Evolutionary conservation across 2,329 filamentous ascomycete species (phyloP).

Genomic region (Xylariaceae sp.): DNA sequence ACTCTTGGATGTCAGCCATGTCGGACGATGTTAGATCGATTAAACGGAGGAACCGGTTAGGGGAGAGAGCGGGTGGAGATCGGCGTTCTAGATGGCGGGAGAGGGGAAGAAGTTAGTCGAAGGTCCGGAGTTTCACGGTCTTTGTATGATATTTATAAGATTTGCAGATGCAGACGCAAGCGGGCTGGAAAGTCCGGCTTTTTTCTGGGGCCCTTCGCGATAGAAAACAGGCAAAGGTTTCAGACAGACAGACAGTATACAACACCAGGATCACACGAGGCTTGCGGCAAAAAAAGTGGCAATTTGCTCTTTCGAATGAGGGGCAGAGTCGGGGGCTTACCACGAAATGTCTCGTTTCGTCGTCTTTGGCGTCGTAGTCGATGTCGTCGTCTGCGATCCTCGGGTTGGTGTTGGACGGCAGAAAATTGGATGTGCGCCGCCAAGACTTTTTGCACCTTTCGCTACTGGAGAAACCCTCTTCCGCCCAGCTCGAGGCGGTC

Average conservation of each 20-base stretch:
- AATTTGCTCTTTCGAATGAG: too few species aligned
- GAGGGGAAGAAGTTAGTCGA: conserved; percentile 6
- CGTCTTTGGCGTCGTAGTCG: conserved; percentile 8
- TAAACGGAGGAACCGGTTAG: conserved; percentile 2
- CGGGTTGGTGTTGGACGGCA: conserved; percentile 15
- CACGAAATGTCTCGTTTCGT: conserved; percentile 6
- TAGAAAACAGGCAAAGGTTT: too few species aligned
- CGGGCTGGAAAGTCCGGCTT: too few species aligned
- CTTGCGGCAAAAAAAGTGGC: too few species aligned
- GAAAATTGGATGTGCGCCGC: conserved; percentile 32
- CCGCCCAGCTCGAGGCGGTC: conserved; percentile 13
- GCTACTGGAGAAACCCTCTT: conserved; percentile 34
- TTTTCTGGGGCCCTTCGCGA: too few species aligned
- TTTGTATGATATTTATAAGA: not conserved
- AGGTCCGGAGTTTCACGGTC: not conserved
- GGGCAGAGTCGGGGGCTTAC: conserved; percentile 1
- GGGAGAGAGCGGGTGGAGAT: conserved; percentile 8
- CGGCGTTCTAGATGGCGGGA: conserved; percentile 20
- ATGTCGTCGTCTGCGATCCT: conserved; percentile 2
- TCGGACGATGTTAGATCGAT: conserved; percentile 14
- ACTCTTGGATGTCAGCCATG: conserved; percentile 40
- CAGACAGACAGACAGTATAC: too few species aligned
- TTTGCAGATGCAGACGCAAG: too few species aligned
- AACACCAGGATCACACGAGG: too few species aligned
- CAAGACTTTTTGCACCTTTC: conserved; percentile 28